Evolutionary conservation across 768 basidiomycete species (phyloP).

Genomic region (Lactifluus volemus): DNA sequence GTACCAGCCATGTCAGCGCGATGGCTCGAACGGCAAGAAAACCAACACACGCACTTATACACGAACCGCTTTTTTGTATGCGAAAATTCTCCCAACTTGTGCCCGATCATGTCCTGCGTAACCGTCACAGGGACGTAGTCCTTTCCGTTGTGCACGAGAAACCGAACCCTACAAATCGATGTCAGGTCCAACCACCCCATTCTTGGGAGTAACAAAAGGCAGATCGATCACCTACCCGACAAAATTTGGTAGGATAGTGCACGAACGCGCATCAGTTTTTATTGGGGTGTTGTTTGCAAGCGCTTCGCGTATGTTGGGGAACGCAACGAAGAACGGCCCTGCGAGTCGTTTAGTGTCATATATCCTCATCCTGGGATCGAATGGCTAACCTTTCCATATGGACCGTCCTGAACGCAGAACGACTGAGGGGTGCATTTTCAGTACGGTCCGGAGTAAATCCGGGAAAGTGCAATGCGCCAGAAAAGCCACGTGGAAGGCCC

Average conservation of each 20-base stretch:
- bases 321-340: constrained; percentile 95
- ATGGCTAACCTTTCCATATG: constrained; percentile 68
- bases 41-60: constrained; percentile 57
- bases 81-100: constrained; percentile 94
- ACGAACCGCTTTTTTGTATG: constrained; percentile 82
- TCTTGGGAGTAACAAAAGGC: neutral
- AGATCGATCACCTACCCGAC: constrained; percentile 60
- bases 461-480: no score
- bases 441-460: no score
- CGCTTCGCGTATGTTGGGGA: constrained; percentile 79
- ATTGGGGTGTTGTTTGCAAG: constrained; percentile 77
- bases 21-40: neutral
- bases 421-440: constrained; percentile 53
- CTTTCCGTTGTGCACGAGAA: constrained; percentile 92
- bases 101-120: constrained; percentile 97
- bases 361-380: neutral
- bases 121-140: constrained; percentile 79
- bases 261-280: constrained; percentile 77
- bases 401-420: constrained; percentile 58
- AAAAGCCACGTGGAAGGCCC: no score
- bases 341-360: neutral
- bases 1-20: neutral
- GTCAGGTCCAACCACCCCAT: neutral
- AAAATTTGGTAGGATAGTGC: constrained; percentile 92
- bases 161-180: constrained; percentile 52